phyloP scores from a whole-genome alignment of 106 monocot genomes.

The Posidonia australis region DNA sequence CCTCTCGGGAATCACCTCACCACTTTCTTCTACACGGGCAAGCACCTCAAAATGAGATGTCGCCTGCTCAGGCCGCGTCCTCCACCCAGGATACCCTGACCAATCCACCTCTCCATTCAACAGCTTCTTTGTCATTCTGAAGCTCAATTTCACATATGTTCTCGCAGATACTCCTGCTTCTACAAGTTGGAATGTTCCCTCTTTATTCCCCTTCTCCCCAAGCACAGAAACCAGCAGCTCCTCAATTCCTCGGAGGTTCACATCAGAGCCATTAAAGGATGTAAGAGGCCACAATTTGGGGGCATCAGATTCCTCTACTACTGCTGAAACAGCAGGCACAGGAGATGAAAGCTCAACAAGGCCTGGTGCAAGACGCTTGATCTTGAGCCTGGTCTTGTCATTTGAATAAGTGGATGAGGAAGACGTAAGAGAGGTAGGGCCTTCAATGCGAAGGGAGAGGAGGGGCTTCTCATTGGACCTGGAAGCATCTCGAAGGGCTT shows the following conservation, averaged over 20 bases:
- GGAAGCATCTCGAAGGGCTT: conserved; percentile 50
- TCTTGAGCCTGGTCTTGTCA: conserved; percentile 51
- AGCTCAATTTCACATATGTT: conserved; percentile 78
- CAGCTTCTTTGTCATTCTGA: conserved; percentile 46
- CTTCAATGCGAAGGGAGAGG: conserved; percentile 70
- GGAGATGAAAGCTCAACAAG: conserved; percentile 75
- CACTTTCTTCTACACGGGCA: conserved; percentile 56
- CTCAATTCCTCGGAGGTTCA: conserved; percentile 65
- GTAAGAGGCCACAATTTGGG: too few relatives aligned
- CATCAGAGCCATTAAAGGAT: conserved; percentile 59
- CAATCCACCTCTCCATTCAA: conserved; percentile 37
- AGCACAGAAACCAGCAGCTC: conserved; percentile 71
- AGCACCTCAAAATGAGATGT: conserved; percentile 68
- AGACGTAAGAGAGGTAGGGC: conserved; percentile 74
- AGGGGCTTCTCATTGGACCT: conserved; percentile 51
- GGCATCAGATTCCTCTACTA: conserved; percentile 12
- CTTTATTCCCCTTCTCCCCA: conserved; percentile 48
- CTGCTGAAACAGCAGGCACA: conserved; percentile 24
- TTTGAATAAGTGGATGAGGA: conserved; percentile 37
- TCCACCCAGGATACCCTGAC: conserved; percentile 60
- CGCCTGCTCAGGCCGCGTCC: conserved; percentile 46
- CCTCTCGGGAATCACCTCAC: conserved; percentile 73
- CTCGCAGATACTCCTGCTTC: conserved; percentile 64
- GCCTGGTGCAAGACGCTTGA: conserved; percentile 83
- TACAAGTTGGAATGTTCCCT: conserved; percentile 58